Conservation (phyloP, 805 yeast genomes). For the Starmerella asiatica region DNA sequence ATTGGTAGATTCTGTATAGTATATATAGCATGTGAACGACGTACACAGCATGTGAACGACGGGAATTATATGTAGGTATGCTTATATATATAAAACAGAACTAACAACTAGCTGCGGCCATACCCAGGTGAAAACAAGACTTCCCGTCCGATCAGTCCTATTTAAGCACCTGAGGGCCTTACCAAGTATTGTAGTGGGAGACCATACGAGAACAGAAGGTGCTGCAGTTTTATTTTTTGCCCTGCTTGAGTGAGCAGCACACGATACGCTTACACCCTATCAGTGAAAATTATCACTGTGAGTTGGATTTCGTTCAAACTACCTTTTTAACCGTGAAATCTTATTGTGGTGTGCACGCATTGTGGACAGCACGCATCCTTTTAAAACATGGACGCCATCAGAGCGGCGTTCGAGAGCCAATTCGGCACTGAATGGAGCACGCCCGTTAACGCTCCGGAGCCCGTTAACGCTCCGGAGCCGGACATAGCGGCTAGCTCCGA, state of each 20-base stretch:
- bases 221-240: constrained; percentile 13
- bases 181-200: constrained; percentile 19
- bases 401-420: constrained; percentile 27
- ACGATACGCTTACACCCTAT: no score
- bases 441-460: constrained; percentile 13
- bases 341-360: no score
- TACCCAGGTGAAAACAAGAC: constrained; percentile 15
- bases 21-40: no score
- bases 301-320: not conserved
- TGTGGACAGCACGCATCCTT: not conserved
- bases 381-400: constrained; percentile 17
- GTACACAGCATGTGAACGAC: no score
- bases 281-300: not conserved
- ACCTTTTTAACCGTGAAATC: no score
- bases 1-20: no score
- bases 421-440: constrained; percentile 25
- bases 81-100: no score
- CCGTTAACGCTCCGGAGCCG: no score
- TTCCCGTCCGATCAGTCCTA: constrained; percentile 18
- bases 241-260: no score
- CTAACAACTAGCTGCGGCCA: constrained; percentile 17
- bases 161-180: constrained; percentile 19
- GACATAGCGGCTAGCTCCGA: not conserved
- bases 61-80: no score
- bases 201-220: constrained; percentile 19